Evolutionary conservation across 2,329 filamentous ascomycete species (phyloP).

Genomic region (Neopestalotiopsis clavispora): DNA sequence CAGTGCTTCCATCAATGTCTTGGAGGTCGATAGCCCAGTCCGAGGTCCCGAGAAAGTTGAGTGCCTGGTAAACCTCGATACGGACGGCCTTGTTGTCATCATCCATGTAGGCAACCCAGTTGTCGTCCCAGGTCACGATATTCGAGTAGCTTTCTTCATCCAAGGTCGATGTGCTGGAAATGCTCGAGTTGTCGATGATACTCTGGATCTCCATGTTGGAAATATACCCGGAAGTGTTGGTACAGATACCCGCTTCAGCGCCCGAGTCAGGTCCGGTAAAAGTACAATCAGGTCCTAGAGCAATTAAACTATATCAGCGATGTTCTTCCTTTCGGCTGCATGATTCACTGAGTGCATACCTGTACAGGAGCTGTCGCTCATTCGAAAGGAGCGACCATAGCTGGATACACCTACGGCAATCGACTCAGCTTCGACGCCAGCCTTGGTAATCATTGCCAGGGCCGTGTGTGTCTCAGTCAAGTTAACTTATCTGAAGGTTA

Average conservation of each 20-base stretch:
- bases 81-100: constrained; percentile 30
- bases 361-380: constrained; percentile 26
- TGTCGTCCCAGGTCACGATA: no score
- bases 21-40: constrained; percentile 41
- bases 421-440: constrained; percentile 38
- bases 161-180: no score
- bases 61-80: constrained; percentile 21
- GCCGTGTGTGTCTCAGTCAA: constrained; percentile 29
- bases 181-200: constrained; percentile 24
- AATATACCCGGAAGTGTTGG: constrained; percentile 12
- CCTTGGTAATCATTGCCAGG: constrained; percentile 31
- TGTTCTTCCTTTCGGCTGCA: no score
- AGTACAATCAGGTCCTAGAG: constrained; percentile 31
- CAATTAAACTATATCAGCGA: constrained; percentile 26
- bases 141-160: no score
- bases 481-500: constrained; percentile 31
- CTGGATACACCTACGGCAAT: constrained; percentile 38
- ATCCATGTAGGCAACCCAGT: constrained; percentile 39
- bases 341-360: no score
- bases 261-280: not conserved
- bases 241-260: constrained; percentile 3
- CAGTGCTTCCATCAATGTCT: no score
- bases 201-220: constrained; percentile 35
- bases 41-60: constrained; percentile 36
- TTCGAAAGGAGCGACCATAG: constrained; percentile 42